Evolutionary conservation across 176 grass and related monocot genomes (phyloP).

Genomic region (Bromus sterilis): DNA sequence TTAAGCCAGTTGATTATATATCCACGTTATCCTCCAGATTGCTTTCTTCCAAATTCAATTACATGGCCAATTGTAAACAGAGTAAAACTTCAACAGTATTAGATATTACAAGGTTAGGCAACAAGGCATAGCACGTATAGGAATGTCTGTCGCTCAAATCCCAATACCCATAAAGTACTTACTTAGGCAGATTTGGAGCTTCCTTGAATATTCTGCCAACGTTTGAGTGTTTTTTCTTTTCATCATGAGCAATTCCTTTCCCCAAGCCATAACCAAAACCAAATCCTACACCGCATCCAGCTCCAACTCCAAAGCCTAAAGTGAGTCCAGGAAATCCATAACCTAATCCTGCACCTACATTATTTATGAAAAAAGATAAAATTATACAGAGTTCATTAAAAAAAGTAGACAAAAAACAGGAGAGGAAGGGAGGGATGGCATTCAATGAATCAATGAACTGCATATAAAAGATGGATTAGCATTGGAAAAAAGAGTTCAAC

Average conservation of each 20-base stretch:
- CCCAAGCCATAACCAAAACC: conserved; percentile 79
- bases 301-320: conserved; percentile 70
- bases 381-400: neutral
- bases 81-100: neutral
- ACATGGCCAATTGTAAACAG: neutral
- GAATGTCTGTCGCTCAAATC: neutral
- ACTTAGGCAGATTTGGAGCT: conserved; percentile 39
- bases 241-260: conserved; percentile 63
- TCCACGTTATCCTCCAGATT: neutral
- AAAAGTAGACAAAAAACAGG: neutral
- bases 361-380: neutral
- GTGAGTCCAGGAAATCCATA: conserved; percentile 77
- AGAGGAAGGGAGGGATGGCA: neutral
- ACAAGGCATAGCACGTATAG: conserved; percentile 6
- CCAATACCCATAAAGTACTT: conserved; percentile 25
- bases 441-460: neutral
- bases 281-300: conserved; percentile 69
- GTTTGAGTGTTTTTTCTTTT: conserved; percentile 58
- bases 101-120: neutral
- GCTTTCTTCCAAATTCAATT: neutral
- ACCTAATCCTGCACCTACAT: conserved; percentile 66
- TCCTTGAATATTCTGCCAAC: conserved; percentile 71
- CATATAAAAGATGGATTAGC: neutral
- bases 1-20: neutral
- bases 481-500: neutral